Percentiles rank a stretch among this genome's conserved stretches.
Evolutionary conservation across 441 rosid genomes (phyloP).

Genomic region (Brassica balearica): DNA sequence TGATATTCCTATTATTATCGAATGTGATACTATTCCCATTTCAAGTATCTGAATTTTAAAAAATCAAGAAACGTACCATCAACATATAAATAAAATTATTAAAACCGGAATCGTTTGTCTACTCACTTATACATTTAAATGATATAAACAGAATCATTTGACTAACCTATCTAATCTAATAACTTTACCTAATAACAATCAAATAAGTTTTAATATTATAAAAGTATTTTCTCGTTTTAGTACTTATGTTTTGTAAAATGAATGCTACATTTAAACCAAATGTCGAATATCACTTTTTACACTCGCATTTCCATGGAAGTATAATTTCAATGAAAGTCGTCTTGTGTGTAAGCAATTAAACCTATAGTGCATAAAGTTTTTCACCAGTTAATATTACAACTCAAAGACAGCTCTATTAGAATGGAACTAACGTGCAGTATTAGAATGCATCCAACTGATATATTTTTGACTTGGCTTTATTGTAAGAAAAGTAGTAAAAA

Average conservation of each 20-base stretch:
- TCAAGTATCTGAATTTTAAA: slow-evolving; percentile 61
- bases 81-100: no score
- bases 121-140: not conserved
- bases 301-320: not conserved
- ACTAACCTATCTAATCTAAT: not conserved
- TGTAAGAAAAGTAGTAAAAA: not conserved
- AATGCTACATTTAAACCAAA: not conserved
- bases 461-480: not conserved
- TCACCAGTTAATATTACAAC: not conserved
- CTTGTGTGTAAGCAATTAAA: no score
- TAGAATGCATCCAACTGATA: not conserved
- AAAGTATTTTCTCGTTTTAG: not conserved
- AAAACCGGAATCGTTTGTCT: no score
- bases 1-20: slow-evolving; percentile 85
- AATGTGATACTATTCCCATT: slow-evolving; percentile 82
- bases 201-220: not conserved
- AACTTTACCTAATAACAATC: not conserved
- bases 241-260: no score
- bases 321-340: no score
- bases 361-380: no score
- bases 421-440: not conserved
- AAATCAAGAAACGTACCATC: no score
- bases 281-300: not conserved
- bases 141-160: not conserved
- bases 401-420: not conserved